phyloP scores from a whole-genome alignment of 768 basidiomycete genomes.

The Lyophyllum decastes region DNA sequence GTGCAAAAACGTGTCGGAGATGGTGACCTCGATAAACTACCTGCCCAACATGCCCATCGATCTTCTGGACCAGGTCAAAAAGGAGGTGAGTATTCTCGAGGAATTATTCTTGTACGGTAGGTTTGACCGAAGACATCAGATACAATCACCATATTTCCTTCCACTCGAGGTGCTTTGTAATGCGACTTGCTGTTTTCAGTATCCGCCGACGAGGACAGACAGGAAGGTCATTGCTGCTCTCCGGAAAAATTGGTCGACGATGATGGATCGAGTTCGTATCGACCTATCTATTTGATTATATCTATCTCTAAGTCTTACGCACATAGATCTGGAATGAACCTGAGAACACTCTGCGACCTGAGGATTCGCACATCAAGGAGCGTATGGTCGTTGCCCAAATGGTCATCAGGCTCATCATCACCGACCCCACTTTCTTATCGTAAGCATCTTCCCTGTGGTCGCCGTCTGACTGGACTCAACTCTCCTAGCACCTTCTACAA shows the following conservation, averaged over 20 bases:
- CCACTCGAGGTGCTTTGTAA: conserved; percentile 9
- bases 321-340: conserved; percentile 7
- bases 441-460: neutral
- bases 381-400: conserved; percentile 8
- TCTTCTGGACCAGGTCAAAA: conserved; percentile 6
- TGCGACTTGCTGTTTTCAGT: neutral
- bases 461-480: neutral
- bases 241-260: conserved; percentile 8
- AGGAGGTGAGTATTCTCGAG: conserved; percentile 1
- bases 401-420: neutral
- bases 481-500: neutral
- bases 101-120: neutral
- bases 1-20: conserved; percentile 9
- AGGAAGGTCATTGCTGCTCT: conserved; percentile 4
- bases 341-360: conserved; percentile 6
- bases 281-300: neutral
- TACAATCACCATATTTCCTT: conserved; percentile 8
- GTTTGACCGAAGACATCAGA: neutral
- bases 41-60: conserved; percentile 7
- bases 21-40: neutral
- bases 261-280: conserved; percentile 13
- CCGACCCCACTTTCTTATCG: conserved; percentile 7
- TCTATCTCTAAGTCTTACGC: neutral
- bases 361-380: conserved; percentile 5
- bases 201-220: conserved; percentile 1